Evolutionary conservation across 164 flowering plant species (phyloP).

Genomic region (Liriodendron chinense): DNA sequence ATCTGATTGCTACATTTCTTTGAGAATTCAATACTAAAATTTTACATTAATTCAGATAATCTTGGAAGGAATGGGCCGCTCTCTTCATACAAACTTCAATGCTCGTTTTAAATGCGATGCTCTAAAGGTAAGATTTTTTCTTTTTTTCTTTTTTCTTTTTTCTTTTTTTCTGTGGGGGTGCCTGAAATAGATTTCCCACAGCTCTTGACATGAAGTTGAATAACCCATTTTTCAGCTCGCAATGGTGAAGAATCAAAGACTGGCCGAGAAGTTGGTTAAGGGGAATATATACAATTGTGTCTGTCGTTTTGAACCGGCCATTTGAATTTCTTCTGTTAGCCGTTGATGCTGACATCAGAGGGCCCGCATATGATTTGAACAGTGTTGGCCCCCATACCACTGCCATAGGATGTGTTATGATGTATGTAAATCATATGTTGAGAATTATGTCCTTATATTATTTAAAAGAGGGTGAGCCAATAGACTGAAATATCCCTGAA

Average conservation of each 20-base stretch:
- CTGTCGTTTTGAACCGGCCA: slow-evolving; percentile 79
- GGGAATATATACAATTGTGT: slow-evolving; percentile 94
- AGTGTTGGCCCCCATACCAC: neutral
- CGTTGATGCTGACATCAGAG: neutral
- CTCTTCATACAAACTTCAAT: slow-evolving; percentile 96
- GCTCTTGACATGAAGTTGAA: neutral
- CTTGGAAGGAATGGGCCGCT: slow-evolving; percentile 98
- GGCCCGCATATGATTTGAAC: neutral
- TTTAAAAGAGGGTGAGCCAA: too few species aligned
- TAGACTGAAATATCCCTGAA: too few species aligned
- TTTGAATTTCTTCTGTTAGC: slow-evolving; percentile 4
- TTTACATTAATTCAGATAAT: slow-evolving; percentile 49
- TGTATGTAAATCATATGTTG: neutral
- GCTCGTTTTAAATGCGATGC: slow-evolving; percentile 88
- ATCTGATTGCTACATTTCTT: neutral
- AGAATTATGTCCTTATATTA: neutral
- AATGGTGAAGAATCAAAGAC: slow-evolving; percentile 98
- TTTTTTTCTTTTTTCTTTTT: neutral
- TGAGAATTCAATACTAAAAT: neutral
- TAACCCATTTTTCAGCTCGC: slow-evolving; percentile 65
- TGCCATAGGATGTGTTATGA: neutral
- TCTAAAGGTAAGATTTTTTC: slow-evolving; percentile 56
- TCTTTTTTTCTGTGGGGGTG: neutral
- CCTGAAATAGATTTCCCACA: neutral
- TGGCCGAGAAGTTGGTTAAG: slow-evolving; percentile 84